A percentile compares a stretch with the other conserved stretches of the same genome.
phyloP scores from a whole-genome alignment of 2,329 filamentous ascomycete genomes.

The Penicillium polonicum region DNA sequence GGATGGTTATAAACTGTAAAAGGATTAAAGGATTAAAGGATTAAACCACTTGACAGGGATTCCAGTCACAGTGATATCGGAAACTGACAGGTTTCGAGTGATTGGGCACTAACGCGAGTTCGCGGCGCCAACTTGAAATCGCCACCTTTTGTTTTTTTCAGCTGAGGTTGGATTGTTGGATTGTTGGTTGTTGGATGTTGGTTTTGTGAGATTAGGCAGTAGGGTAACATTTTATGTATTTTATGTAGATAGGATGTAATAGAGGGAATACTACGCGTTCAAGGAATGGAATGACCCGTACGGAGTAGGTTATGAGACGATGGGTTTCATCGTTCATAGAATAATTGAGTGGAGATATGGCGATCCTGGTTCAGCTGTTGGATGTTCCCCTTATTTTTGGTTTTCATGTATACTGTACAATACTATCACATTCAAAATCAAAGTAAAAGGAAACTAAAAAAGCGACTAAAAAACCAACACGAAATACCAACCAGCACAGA shows the following conservation, averaged over 20 bases:
- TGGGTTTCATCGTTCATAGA: slow-evolving; percentile 18
- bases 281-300: slow-evolving; percentile 9
- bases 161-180: background rate
- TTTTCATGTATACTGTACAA: background rate
- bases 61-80: slow-evolving; percentile 1
- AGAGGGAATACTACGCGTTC: background rate
- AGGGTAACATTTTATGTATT: background rate
- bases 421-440: background rate
- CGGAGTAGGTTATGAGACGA: slow-evolving; percentile 19
- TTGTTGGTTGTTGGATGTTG: background rate
- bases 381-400: background rate
- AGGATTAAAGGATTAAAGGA: background rate
- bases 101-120: slow-evolving; percentile 9
- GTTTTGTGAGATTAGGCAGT: background rate
- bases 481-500: too few species aligned
- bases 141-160: background rate
- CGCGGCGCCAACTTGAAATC: slow-evolving; percentile 16
- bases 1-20: background rate
- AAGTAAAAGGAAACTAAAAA: too few species aligned
- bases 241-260: too few species aligned
- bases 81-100: slow-evolving; percentile 14
- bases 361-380: background rate
- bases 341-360: slow-evolving; percentile 1
- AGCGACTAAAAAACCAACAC: too few species aligned
- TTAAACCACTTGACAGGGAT: slow-evolving; percentile 1